phyloP scores from a whole-genome alignment of 2,329 filamentous ascomycete genomes.

The Botryotinia globosa region DNA sequence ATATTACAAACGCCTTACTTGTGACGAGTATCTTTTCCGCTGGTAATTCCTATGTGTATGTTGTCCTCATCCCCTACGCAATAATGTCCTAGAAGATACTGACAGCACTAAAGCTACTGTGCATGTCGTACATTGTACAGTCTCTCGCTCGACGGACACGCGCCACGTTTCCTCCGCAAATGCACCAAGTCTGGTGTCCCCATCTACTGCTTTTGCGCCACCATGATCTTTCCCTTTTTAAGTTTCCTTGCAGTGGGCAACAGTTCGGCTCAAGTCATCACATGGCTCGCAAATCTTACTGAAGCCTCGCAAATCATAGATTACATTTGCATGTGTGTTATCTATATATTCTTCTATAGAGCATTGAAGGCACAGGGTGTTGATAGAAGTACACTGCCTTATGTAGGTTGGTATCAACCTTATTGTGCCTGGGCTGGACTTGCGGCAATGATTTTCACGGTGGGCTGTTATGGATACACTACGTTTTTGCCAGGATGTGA shows the following conservation, averaged over 20 bases:
- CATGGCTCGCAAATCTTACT: conserved; percentile 50
- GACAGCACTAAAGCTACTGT: conserved; percentile 46
- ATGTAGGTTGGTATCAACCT: conserved; percentile 59
- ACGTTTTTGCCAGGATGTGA: conserved; percentile 62
- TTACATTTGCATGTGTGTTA: conserved; percentile 64
- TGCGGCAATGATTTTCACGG: conserved; percentile 62
- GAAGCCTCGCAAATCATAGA: conserved; percentile 74
- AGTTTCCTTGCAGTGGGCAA: conserved; percentile 66
- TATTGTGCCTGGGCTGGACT: conserved; percentile 62
- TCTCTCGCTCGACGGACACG: conserved; percentile 63
- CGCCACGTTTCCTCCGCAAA: conserved; percentile 57
- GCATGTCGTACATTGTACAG: conserved; percentile 68
- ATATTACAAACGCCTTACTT: conserved; percentile 62
- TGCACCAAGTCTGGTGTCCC: conserved; percentile 59
- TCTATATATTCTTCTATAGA: conserved; percentile 68
- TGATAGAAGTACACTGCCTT: conserved; percentile 62
- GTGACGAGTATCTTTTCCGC: conserved; percentile 64
- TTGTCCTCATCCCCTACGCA: not conserved
- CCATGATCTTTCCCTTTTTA: conserved; percentile 65
- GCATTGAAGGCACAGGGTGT: conserved; percentile 67
- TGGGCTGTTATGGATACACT: conserved; percentile 69
- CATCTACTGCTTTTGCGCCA: conserved; percentile 62
- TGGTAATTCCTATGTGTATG: conserved; percentile 54
- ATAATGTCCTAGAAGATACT: not conserved
- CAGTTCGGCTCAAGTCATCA: conserved; percentile 42